Evolutionary conservation across 1,284 basidiomycete genomes (phyloP).

Genomic region (Irpex rosettiformis): DNA sequence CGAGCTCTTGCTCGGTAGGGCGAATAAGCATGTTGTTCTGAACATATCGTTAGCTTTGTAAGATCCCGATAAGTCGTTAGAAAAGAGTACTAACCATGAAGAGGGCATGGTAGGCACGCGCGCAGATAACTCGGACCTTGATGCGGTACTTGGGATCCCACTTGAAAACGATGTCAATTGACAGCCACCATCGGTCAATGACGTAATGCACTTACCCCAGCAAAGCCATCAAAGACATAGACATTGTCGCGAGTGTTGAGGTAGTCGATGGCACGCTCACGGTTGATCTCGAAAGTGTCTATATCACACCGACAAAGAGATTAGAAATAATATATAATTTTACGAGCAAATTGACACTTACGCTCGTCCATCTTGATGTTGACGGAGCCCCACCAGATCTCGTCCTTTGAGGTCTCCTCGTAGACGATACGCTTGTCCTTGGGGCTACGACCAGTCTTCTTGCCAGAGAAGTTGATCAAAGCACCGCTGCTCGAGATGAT

Average conservation of each 20-base stretch:
- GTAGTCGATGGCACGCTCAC: slow-evolving; percentile 99
- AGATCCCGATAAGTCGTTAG: slow-evolving; percentile 3
- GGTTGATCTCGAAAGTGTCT: slow-evolving; percentile 99
- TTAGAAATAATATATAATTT: slow-evolving; percentile 8
- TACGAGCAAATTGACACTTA: slow-evolving; percentile 38
- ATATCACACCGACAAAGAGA: slow-evolving; percentile 9
- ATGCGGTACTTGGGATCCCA: slow-evolving; percentile 99
- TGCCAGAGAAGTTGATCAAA: slow-evolving; percentile 99
- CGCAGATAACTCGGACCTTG: slow-evolving; percentile 99
- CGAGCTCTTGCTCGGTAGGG: slow-evolving; percentile 92
- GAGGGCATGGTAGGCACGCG: slow-evolving; percentile 97
- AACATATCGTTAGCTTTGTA: slow-evolving; percentile 11
- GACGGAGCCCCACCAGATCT: slow-evolving; percentile 99
- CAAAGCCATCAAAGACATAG: slow-evolving; percentile 98
- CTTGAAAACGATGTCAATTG: slow-evolving; percentile 33
- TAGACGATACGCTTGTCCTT: slow-evolving; percentile 99
- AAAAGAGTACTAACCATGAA: slow-evolving; percentile 88
- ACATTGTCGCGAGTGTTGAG: slow-evolving; percentile 98
- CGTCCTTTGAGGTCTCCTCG: slow-evolving; percentile 95
- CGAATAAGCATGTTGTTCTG: slow-evolving; percentile 99
- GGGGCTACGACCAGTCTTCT: slow-evolving; percentile 97
- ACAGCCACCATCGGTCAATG: background rate
- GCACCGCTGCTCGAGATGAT: slow-evolving; percentile 96
- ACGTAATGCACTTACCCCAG: slow-evolving; percentile 58
- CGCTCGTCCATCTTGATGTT: slow-evolving; percentile 99